Evolutionary conservation across 2,329 filamentous ascomycete genomes (phyloP), one percentile per base, ranked within the genome.

Genomic region (Blumeria hordei): DNA sequence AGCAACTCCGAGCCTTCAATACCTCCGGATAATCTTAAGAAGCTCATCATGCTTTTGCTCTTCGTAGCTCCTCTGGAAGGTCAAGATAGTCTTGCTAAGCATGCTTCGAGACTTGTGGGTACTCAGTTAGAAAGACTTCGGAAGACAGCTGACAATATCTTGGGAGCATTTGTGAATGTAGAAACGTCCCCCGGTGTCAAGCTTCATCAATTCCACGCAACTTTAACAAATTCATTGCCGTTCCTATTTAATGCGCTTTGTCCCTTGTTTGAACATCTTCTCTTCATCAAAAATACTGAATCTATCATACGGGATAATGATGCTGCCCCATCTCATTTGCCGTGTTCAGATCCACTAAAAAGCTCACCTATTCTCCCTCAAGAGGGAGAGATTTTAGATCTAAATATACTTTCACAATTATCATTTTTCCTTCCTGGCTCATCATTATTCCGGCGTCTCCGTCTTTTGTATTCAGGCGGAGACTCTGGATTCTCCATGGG

Each of bases 401-500:
- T 78, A n/a, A 77, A 77, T 58, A 65, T 76, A 0, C 66, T 87
- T 0, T 81, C 76, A 2, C 83, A 88, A 62, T 69, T 88, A 3
- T 85, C 83, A 0, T 81, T 86, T 62, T 86, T 87, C 63, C 71
- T 88, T 33, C 76, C 77, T 1, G 77, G 79, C 6, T 70, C 71
- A 4, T 73, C 74, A 1, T 71, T 88, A 5, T 87, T 86, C 64
- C 71, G 77, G 10, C 72, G 77, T 3, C 69, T 87, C 2, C 75
- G 81, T 1, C 72, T 78, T 1, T 70, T 88, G 0, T 88, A 87
- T 63, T 81, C 79, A 1, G 83, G 83, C 5, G 78, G 75, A 50
- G 75, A 78, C 32, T 77, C 81, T 11, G 83, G 83, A 5, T 88
- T 86, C 66, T 85, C 81, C 18, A 82, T 87, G 77, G 81, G 83